These are phyloP conservation scores for Penicillium sp. DNA, from an alignment of 2,329 filamentous ascomycete species.

Conservation along the genomic window DNA sequence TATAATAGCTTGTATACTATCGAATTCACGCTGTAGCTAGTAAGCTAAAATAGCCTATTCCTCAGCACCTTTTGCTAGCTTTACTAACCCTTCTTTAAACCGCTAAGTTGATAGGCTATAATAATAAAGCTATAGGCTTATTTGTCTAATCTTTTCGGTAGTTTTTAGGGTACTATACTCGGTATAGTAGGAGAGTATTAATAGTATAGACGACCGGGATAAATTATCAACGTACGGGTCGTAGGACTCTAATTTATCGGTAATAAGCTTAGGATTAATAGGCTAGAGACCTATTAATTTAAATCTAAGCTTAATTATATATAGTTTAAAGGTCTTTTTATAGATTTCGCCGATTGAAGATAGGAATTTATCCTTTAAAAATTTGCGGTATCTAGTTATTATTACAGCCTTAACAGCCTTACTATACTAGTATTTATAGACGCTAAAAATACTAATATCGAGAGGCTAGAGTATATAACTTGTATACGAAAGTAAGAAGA, in stretches of 20 bases:
- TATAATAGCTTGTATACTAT: background rate
- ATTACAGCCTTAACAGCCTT: background rate
- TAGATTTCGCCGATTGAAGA: background rate
- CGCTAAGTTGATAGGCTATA: background rate
- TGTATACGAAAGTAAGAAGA: background rate
- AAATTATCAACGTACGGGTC: background rate
- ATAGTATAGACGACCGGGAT: background rate
- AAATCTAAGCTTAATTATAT: background rate
- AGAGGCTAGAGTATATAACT: background rate
- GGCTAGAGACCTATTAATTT: background rate
- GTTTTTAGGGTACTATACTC: background rate
- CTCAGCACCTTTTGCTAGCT: background rate
- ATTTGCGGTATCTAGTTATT: background rate
- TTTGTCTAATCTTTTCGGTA: background rate
- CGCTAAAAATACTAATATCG: background rate
- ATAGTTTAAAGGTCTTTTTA: background rate
- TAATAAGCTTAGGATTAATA: background rate
- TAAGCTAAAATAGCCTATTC: background rate
- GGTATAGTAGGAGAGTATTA: background rate
- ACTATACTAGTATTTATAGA: background rate
- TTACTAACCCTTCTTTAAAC: background rate
- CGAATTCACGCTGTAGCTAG: background rate
- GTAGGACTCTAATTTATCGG: background rate
- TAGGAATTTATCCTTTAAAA: background rate
- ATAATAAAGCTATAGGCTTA: background rate